A percentile compares a stretch with the other conserved stretches of the same genome.
Evolutionary conservation across 75 land plant genomes (phyloP).

Genomic region (Picea sitchensis): DNA sequence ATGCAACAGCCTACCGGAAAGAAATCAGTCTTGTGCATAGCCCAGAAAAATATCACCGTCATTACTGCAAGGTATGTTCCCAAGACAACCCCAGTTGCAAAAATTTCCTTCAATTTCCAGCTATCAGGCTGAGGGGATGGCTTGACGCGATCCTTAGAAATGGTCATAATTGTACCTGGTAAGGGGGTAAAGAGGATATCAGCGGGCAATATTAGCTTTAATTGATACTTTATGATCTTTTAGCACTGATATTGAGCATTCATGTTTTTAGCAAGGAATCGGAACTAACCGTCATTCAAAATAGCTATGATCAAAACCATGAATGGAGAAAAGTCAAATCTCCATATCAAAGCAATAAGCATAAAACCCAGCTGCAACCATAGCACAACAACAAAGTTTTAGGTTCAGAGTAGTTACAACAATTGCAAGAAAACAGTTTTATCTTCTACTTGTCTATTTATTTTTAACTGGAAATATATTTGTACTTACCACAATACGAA

Average conservation of each 20-base stretch:
- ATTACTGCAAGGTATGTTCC: conserved; percentile 72
- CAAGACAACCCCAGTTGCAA: conserved; percentile 65
- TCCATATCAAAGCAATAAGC: conserved; percentile 76
- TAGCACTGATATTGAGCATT: background rate
- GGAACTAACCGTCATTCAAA: conserved; percentile 59
- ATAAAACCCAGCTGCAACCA: conserved; percentile 65
- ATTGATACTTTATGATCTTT: background rate
- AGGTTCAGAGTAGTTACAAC: background rate
- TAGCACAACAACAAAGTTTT: background rate
- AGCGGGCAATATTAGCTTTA: background rate
- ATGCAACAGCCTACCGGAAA: conserved; percentile 37
- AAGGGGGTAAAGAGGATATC: background rate
- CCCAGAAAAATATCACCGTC: conserved; percentile 73
- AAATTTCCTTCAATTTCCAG: conserved; percentile 78
- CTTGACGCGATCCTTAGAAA: conserved; percentile 82
- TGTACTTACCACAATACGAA: conserved; percentile 13
- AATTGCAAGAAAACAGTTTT: background rate
- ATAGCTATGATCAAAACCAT: conserved; percentile 86
- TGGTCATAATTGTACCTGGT: conserved; percentile 83
- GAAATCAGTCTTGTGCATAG: conserved; percentile 44
- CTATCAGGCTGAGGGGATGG: conserved; percentile 83
- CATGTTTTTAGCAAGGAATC: background rate
- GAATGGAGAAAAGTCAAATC: conserved; percentile 75
- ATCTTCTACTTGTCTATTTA: background rate
- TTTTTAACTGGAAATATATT: background rate